These are phyloP conservation scores for Quercus suber DNA, from an alignment of 306 rosid genomes.

Conservation along the genomic window DNA sequence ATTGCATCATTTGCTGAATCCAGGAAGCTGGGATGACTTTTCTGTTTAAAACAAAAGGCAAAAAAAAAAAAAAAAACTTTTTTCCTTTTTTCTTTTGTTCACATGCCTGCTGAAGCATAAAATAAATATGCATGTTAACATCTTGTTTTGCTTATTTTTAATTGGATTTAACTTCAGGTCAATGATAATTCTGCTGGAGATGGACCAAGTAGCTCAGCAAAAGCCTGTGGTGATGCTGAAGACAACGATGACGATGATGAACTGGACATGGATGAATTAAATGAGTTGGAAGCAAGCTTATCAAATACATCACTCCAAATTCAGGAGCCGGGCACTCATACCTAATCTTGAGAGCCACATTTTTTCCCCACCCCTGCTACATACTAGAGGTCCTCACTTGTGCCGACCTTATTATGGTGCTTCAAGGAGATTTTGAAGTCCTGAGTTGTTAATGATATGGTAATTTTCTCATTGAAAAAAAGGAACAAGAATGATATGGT, in stretches of 20 bases:
- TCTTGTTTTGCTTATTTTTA: not conserved
- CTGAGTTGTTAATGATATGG: not conserved
- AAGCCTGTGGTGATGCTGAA: not conserved
- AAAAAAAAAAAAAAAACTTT: no score
- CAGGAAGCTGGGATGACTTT: no score
- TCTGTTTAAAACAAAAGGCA: no score
- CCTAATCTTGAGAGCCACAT: not conserved
- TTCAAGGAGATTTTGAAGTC: not conserved
- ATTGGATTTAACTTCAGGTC: not conserved
- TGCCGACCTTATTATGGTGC: not conserved
- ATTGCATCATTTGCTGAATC: no score
- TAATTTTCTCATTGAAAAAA: not conserved
- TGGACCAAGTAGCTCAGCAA: not conserved
- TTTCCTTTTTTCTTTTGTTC: not conserved
- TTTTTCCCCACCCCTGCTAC: not conserved
- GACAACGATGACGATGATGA: not conserved
- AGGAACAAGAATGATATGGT: not conserved
- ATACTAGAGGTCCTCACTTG: not conserved
- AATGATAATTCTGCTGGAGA: not conserved
- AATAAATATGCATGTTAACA: not conserved
- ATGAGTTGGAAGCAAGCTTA: slow-evolving; percentile 8
- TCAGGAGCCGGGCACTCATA: not conserved
- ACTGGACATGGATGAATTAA: not conserved
- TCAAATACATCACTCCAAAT: slow-evolving; percentile 2
- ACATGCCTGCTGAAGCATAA: not conserved